Conservation (phyloP, 768 basidiomycete genomes). For the Russula emetica region DNA sequence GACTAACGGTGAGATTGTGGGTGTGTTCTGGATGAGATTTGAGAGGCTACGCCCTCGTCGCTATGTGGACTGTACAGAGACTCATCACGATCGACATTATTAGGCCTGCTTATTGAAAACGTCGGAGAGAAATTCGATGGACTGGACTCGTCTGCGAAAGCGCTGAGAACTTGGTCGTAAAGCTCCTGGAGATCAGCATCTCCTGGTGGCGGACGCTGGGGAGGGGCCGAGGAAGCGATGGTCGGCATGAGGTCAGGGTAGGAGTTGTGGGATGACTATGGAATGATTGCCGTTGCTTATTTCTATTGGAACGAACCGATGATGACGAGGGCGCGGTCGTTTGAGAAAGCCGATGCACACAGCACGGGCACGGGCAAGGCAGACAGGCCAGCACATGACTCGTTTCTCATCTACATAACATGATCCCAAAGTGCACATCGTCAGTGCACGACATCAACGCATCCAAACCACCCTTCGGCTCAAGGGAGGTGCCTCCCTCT, state of each 20-base stretch:
- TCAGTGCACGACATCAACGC: slow-evolving; percentile 59
- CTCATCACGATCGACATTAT: slow-evolving; percentile 25
- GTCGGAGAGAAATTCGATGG: slow-evolving; percentile 28
- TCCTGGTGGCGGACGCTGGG: slow-evolving; percentile 39
- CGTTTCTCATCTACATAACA: background rate
- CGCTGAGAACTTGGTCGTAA: slow-evolving; percentile 71
- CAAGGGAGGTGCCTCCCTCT: slow-evolving; percentile 44
- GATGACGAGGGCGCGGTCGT: background rate
- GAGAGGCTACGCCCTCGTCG: slow-evolving; percentile 22
- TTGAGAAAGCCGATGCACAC: background rate
- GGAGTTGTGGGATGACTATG: background rate
- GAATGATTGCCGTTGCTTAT: background rate
- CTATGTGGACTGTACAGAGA: slow-evolving; percentile 27
- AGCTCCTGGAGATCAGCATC: slow-evolving; percentile 71
- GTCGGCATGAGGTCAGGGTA: slow-evolving; percentile 20
- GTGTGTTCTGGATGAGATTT: slow-evolving; percentile 4
- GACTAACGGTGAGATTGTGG: slow-evolving; percentile 12
- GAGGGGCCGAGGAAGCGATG: slow-evolving; percentile 12
- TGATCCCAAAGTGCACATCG: slow-evolving; percentile 42
- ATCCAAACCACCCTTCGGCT: slow-evolving; percentile 65
- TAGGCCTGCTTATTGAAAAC: slow-evolving; percentile 16
- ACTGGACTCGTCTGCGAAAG: slow-evolving; percentile 52
- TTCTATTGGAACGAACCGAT: background rate
- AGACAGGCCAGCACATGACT: background rate
- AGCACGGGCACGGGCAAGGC: background rate